These are phyloP conservation scores for Hypoxylon sp. DNA, from an alignment of 2,329 filamentous ascomycete genomes.

Conservation along the genomic window DNA sequence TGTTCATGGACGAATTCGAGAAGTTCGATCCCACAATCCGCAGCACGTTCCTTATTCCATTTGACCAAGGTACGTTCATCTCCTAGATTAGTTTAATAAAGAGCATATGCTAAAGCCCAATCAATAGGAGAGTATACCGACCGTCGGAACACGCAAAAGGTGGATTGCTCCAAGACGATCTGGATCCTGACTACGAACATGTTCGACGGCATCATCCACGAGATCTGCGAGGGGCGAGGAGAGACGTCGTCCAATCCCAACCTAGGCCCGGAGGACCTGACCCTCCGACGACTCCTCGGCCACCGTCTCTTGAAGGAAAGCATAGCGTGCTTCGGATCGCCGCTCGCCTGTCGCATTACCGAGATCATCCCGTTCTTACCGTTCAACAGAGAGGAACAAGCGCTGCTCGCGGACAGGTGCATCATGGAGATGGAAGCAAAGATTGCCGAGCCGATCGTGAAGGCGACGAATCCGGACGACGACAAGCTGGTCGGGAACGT, in stretches of 20 bases:
- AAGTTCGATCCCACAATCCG: conserved; percentile 57
- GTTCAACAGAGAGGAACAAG: conserved; percentile 47
- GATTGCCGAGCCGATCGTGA: conserved; percentile 47
- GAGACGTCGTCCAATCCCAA: conserved; percentile 22
- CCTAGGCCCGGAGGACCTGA: conserved; percentile 16
- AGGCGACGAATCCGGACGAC: conserved; percentile 44
- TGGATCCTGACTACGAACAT: conserved; percentile 62
- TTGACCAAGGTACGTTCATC: conserved; percentile 55
- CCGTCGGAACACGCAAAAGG: conserved; percentile 49
- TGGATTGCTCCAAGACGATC: conserved; percentile 60
- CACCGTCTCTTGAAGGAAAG: conserved; percentile 29
- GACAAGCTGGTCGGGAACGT: conserved; percentile 52
- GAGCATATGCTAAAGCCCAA: not conserved
- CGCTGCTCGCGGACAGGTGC: conserved; percentile 57
- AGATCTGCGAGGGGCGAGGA: conserved; percentile 51
- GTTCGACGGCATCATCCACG: conserved; percentile 53
- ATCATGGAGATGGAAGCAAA: conserved; percentile 52
- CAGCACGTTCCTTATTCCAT: conserved; percentile 57
- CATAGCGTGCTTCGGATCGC: conserved; percentile 44
- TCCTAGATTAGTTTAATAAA: not conserved
- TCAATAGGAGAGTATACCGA: conserved; percentile 57
- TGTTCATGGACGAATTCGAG: conserved; percentile 66
- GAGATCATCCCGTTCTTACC: conserved; percentile 45
- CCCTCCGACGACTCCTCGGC: conserved; percentile 32
- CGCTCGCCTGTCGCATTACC: conserved; percentile 57